Evolutionary conservation across 768 basidiomycete genomes (phyloP).

Genomic region (Stropharia rugosoannulata): DNA sequence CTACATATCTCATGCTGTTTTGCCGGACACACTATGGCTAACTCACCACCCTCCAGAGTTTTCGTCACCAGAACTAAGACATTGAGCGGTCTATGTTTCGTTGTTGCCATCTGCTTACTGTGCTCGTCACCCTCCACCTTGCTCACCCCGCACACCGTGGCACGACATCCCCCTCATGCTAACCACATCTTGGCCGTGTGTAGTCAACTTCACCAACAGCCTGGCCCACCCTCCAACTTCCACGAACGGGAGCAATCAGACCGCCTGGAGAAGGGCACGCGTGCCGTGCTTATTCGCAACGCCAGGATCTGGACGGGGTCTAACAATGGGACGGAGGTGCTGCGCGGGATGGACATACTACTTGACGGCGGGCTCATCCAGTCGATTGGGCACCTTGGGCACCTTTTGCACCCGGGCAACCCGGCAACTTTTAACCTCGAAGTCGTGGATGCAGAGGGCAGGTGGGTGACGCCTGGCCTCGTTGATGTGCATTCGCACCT

Average conservation of each 20-base stretch:
- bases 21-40: too few relatives aligned
- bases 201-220: slow-evolving; percentile 33
- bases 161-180: slow-evolving; percentile 19
- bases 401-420: slow-evolving; percentile 25
- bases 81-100: background rate
- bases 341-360: slow-evolving; percentile 59
- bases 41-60: too few relatives aligned
- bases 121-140: background rate
- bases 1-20: too few relatives aligned
- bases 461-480: slow-evolving; percentile 82
- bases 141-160: background rate
- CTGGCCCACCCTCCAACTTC: slow-evolving; percentile 49
- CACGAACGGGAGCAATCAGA: slow-evolving; percentile 55
- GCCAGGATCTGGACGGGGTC: slow-evolving; percentile 84
- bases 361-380: slow-evolving; percentile 70
- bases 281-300: slow-evolving; percentile 64
- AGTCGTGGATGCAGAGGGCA: slow-evolving; percentile 59
- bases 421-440: slow-evolving; percentile 26
- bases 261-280: slow-evolving; percentile 63
- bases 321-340: slow-evolving; percentile 63
- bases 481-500: slow-evolving; percentile 71
- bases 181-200: slow-evolving; percentile 41
- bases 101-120: background rate
- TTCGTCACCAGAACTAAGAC: too few relatives aligned
- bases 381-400: slow-evolving; percentile 48